Base-by-base conservation (phyloP, 208 protist species). In the Wallacemonas sp. region DNA sequence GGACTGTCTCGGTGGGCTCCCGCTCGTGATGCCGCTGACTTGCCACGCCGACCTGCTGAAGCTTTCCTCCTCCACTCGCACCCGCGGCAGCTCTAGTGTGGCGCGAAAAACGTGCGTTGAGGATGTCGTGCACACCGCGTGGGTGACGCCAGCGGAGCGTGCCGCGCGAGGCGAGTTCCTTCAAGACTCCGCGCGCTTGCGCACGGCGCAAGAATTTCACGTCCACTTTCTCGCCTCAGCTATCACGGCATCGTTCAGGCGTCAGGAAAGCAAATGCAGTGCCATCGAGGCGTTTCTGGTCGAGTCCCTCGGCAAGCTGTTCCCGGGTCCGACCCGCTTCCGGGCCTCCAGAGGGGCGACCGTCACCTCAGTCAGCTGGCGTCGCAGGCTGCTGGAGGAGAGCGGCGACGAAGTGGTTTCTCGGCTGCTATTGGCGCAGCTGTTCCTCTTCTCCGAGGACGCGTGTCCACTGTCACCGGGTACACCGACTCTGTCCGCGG, bases 91-190 rank as follows among this genome's bases (percentile, higher is more conserved):
- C n/a, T n/a, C n/a, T n/a, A n/a, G n/a, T n/a, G n/a, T 6, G 17
- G 5, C 19, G 36, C 50, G 29, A n/a, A 53, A 32, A 17, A 32
- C 32, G 17, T n/a, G 10, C 12, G 54, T 61, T 21, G 24, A 45
- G 6, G n/a, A 42, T 24, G n/a, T 61, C 54, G n/a, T 61, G 36
- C 38, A 61, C 37, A 22, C 54, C 10, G 36, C 54, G 10, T 61
- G 54, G 37, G 37, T 46, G n/a, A 42, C 54, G 15, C 21, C 6
- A 4, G 17, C 19, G 6, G 12, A 46, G 37, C 26, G 9, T 22
- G 17, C n/a, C 2, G 37, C 37, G 9, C 38, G 37, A 10, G 13
- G n/a, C 15, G 50, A 27, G 13, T 57, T 57, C 29, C 30, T 57
- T 4, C 30, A 34, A n/a, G 50, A 57, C 29, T 12, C 29, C 4